These are phyloP conservation scores for Alternaria arbusti DNA, from an alignment of 2,329 filamentous ascomycete genomes.

Conservation along the genomic window DNA sequence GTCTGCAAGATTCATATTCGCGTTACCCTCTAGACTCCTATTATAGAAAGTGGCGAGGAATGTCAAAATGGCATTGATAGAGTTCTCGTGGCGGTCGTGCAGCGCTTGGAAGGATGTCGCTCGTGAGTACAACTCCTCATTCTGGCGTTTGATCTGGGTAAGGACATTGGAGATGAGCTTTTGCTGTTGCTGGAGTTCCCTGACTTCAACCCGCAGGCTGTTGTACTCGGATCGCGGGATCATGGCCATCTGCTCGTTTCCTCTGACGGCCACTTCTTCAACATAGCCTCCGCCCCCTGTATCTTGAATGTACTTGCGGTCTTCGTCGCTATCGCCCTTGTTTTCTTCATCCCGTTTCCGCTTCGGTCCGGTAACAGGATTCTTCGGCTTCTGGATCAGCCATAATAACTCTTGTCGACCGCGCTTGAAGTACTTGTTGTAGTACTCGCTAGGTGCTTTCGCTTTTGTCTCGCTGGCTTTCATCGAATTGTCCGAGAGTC, in stretches of 20 bases:
- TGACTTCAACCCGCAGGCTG: constrained; percentile 78
- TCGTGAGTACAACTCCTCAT: constrained; percentile 86
- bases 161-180: constrained; percentile 84
- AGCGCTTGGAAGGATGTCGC: constrained; percentile 87
- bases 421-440: constrained; percentile 93
- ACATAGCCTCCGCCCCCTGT: constrained; percentile 49
- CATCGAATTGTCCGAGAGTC: constrained; percentile 96
- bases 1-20: constrained; percentile 78
- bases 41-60: constrained; percentile 97
- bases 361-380: constrained; percentile 60
- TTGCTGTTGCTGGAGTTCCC: constrained; percentile 84
- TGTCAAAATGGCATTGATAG: constrained; percentile 97
- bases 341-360: constrained; percentile 62
- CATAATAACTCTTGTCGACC: constrained; percentile 91
- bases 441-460: constrained; percentile 98
- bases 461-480: constrained; percentile 95
- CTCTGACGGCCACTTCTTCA: constrained; percentile 49
- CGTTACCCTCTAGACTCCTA: constrained; percentile 86
- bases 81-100: constrained; percentile 96
- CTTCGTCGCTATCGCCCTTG: constrained; percentile 75
- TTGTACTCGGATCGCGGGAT: constrained; percentile 76
- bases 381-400: constrained; percentile 96
- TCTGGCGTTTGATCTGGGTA: constrained; percentile 78
- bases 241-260: constrained; percentile 55
- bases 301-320: constrained; percentile 55